A percentile compares a stretch with the other conserved stretches of the same genome.
These are phyloP conservation scores for Brachypodium distachyon DNA, from an alignment of 202 grass and related monocot genomes.

Conservation along the genomic window DNA sequence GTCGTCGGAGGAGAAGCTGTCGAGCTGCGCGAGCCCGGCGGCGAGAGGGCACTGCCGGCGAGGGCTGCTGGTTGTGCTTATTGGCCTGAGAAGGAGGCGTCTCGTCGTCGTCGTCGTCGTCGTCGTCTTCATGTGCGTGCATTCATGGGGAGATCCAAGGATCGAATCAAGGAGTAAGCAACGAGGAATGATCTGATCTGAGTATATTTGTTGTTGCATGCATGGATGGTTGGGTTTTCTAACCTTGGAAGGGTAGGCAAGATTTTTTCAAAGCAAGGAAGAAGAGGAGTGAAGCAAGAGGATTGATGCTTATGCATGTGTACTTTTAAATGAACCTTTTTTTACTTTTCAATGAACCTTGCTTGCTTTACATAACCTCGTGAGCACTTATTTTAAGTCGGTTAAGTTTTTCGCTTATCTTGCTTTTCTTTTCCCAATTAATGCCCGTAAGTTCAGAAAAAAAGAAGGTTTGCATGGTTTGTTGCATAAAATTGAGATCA, in stretches of 20 bases:
- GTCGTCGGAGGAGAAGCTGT: conserved; percentile 30
- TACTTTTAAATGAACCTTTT: conserved; percentile 21
- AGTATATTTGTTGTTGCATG: not conserved
- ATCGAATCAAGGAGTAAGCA: too few relatives aligned
- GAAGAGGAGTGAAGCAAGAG: conserved; percentile 79
- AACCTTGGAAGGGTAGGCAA: conserved; percentile 30
- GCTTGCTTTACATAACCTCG: conserved; percentile 16
- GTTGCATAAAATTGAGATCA: too few relatives aligned
- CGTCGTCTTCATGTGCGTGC: too few relatives aligned
- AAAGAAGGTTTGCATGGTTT: too few relatives aligned
- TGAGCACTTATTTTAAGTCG: conserved; percentile 7
- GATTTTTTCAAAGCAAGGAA: conserved; percentile 5
- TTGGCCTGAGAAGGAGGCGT: conserved; percentile 1
- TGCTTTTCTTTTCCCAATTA: not conserved
- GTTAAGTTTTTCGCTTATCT: not conserved
- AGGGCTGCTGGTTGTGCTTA: too few relatives aligned
- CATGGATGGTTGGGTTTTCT: not conserved
- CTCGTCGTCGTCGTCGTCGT: conserved; percentile 13
- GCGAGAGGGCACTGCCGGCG: conserved; percentile 15
- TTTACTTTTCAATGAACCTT: conserved; percentile 24
- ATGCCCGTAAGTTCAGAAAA: too few relatives aligned
- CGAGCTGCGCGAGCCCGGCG: conserved; percentile 46
- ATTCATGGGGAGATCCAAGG: not conserved
- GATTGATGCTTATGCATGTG: not conserved
- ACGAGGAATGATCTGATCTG: not conserved